phyloP scores from a whole-genome alignment of 2,329 filamentous ascomycete genomes.

The Ceratocystis huliohia region DNA sequence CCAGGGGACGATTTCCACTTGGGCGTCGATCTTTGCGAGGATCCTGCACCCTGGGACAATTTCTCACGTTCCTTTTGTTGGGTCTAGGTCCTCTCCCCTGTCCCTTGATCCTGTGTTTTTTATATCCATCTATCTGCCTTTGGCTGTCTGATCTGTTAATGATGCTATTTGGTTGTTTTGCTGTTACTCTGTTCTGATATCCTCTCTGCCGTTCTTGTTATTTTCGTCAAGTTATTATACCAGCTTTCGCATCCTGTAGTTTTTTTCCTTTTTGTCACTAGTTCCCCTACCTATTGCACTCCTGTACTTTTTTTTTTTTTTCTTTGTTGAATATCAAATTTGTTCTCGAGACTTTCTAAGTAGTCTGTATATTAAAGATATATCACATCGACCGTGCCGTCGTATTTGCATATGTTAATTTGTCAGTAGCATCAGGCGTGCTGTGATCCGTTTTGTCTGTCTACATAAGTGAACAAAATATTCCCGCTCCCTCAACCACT shows the following conservation, averaged over 20 bases:
- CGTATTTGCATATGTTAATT: not conserved
- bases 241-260: constrained; percentile 20
- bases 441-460: not conserved
- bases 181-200: constrained; percentile 7
- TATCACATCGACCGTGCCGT: too few species aligned
- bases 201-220: not conserved
- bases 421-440: not conserved
- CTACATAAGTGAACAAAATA: too few species aligned
- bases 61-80: not conserved
- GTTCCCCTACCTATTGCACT: constrained; percentile 16
- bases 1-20: too few species aligned
- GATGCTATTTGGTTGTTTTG: not conserved
- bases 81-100: not conserved
- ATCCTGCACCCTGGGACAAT: too few species aligned
- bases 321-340: not conserved
- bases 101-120: not conserved
- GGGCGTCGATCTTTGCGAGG: too few species aligned
- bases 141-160: not conserved
- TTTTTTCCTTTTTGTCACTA: constrained; percentile 23
- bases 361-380: too few species aligned
- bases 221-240: constrained; percentile 18
- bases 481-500: not conserved
- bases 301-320: constrained; percentile 25
- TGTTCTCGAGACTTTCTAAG: not conserved
- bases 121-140: not conserved